Evolutionary conservation across 176 grass and related monocot species (phyloP).

Genomic region (Otatea glauca): DNA sequence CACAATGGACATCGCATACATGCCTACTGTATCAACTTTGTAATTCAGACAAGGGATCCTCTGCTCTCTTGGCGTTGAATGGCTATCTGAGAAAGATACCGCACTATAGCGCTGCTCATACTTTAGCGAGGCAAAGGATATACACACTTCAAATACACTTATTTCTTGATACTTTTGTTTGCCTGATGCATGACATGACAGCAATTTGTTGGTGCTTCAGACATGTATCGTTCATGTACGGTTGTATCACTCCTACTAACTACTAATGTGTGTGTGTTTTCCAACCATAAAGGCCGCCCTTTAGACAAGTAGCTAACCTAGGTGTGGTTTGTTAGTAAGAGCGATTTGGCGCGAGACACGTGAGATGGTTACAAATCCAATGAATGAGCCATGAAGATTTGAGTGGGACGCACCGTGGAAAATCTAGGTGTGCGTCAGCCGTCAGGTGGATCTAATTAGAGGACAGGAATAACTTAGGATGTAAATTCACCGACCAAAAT

Average conservation of each 20-base stretch:
- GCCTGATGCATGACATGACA: not conserved
- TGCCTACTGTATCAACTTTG: not conserved
- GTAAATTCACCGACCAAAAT: not conserved
- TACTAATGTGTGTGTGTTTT: not conserved
- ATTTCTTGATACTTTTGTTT: not conserved
- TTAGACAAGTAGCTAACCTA: constrained; percentile 10
- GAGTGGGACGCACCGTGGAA: constrained; percentile 10
- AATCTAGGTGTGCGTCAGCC: not conserved
- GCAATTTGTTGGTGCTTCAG: not conserved
- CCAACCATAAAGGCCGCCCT: constrained; percentile 25
- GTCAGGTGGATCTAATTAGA: constrained; percentile 19
- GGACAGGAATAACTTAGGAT: not conserved
- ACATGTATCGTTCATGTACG: not conserved
- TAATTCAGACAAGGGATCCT: not conserved
- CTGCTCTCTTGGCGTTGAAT: not conserved
- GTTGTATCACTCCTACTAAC: not conserved
- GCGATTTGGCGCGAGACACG: constrained; percentile 28
- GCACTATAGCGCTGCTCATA: not conserved
- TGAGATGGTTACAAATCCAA: constrained; percentile 22
- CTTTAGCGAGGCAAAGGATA: not conserved
- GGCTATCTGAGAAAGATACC: not conserved
- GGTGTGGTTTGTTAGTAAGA: not conserved
- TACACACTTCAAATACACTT: not conserved
- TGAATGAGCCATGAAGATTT: constrained; percentile 8
- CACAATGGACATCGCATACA: constrained; percentile 5